Evolutionary conservation across 2,329 filamentous ascomycete genomes (phyloP), one percentile per base, ranked within the genome.

Genomic region (Macroventuria anomochaeta): DNA sequence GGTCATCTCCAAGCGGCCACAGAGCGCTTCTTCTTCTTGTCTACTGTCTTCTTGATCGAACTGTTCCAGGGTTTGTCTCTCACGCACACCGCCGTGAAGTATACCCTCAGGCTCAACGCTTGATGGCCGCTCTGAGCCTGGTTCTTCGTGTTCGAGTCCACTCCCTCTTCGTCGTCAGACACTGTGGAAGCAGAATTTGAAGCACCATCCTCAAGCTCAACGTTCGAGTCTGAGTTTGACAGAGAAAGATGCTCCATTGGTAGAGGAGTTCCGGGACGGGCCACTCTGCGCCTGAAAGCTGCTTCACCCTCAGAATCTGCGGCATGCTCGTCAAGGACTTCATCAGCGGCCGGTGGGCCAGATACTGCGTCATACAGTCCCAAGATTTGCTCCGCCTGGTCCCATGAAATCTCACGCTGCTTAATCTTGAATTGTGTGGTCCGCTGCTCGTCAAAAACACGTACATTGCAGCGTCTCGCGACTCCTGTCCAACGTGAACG

Each of bases 391-490:
- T 63, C 81, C 56, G 58, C 74, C 67, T 59, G 69, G 53, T 65
- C 79, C 79, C 33, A 81, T 63, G 61, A 79, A 71, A 58, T 77
- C 68, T 58, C 80, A 76, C 40, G 36, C 38, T 67, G 63, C 53
- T 79, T 61, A 11, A 32, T 21, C 47, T 61, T 50, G 18, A 41
- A 49, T 3, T 31, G 23, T 5, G 52, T 50, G 20, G 57, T 58
- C 10, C 41, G 47, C 33, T 57, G 58, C 7, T 64, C 58, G 8
- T 52, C 51, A 38, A 78, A 76, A 2, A 88, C 81, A 11, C 77
- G 67, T 4, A 88, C 62, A 7, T 76, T 74, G 60, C 80, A 83
- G 55, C 84, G 79, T 54, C 82, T 77, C 1, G 85, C 77, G 5
- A 80, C 73, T 2, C 70, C 73, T 10, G 76, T 69, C 83, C 86